A percentile compares a stretch with the other conserved stretches of the same genome.
Evolutionary conservation across 441 rosid genomes (phyloP).

Genomic region (Rhodomyrtus psidioides): DNA sequence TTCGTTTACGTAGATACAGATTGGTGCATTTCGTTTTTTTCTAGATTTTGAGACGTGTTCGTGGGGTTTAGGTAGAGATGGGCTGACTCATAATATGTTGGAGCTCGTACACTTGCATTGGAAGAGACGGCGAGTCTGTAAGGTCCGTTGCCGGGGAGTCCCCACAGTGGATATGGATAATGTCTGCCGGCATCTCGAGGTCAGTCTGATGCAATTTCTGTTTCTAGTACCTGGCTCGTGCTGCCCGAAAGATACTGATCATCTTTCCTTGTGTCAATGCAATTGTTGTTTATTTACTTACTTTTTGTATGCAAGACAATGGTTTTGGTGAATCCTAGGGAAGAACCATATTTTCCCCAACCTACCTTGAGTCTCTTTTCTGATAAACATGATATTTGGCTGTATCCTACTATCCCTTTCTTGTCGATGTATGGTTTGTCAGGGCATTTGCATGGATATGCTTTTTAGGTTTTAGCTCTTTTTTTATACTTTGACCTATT

Average conservation of each 20-base stretch:
- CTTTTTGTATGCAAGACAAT: neutral
- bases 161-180: slow-evolving; percentile 92
- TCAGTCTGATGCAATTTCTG: neutral
- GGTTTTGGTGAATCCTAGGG: neutral
- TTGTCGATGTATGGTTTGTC: no score
- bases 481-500: neutral
- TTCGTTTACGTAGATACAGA: neutral
- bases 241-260: neutral
- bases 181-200: slow-evolving; percentile 82
- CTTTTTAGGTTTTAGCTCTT: neutral
- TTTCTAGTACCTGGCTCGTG: neutral
- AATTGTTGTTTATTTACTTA: neutral
- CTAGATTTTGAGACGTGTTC: neutral
- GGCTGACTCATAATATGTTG: slow-evolving; percentile 93
- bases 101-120: slow-evolving; percentile 80
- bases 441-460: neutral
- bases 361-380: neutral
- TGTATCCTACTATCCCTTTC: neutral
- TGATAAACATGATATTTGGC: neutral
- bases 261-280: neutral
- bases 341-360: neutral
- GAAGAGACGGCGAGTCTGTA: slow-evolving; percentile 71
- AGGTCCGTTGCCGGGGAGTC: slow-evolving; percentile 80
- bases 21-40: neutral
- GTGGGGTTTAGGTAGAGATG: slow-evolving; percentile 61